Conservation (phyloP, 805 yeast species). For the Wickerhamiella siamensis region DNA sequence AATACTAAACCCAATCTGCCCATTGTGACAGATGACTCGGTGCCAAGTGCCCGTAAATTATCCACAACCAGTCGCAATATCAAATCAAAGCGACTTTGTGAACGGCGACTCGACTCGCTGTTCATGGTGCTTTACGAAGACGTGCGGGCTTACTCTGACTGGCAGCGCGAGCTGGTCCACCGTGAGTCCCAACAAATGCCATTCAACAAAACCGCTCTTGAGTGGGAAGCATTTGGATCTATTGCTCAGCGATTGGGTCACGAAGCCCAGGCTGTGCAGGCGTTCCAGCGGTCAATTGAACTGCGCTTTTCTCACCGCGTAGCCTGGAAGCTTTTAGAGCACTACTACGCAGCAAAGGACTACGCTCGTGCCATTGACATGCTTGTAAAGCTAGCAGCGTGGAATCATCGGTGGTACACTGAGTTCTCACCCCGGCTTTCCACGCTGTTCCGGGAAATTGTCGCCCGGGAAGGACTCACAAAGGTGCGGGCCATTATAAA, state of each 20-base stretch:
- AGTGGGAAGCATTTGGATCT: constrained; percentile 86
- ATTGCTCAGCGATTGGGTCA: constrained; percentile 79
- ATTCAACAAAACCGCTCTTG: constrained; percentile 62
- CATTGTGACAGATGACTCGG: too few relatives aligned
- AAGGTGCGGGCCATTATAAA: constrained; percentile 39
- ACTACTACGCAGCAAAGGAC: constrained; percentile 33
- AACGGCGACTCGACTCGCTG: constrained; percentile 64
- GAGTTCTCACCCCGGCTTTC: constrained; percentile 67
- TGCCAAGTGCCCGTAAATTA: not conserved
- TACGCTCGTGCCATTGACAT: constrained; percentile 42
- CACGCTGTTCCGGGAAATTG: constrained; percentile 42
- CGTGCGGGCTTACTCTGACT: constrained; percentile 59
- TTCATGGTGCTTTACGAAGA: constrained; percentile 61
- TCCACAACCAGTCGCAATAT: constrained; percentile 12
- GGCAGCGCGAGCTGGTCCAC: constrained; percentile 86
- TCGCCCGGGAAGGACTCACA: constrained; percentile 63
- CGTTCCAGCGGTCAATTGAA: constrained; percentile 58
- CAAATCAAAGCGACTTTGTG: constrained; percentile 46
- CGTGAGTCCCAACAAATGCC: constrained; percentile 76
- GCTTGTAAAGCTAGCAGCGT: constrained; percentile 69
- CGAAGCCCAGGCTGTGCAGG: constrained; percentile 66
- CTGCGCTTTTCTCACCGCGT: constrained; percentile 71
- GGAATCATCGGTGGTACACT: constrained; percentile 96
- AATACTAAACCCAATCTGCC: too few relatives aligned
- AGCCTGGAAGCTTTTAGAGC: constrained; percentile 56